These are phyloP conservation scores for Inga leiocalycina DNA, from an alignment of 306 rosid species.

Conservation along the genomic window DNA sequence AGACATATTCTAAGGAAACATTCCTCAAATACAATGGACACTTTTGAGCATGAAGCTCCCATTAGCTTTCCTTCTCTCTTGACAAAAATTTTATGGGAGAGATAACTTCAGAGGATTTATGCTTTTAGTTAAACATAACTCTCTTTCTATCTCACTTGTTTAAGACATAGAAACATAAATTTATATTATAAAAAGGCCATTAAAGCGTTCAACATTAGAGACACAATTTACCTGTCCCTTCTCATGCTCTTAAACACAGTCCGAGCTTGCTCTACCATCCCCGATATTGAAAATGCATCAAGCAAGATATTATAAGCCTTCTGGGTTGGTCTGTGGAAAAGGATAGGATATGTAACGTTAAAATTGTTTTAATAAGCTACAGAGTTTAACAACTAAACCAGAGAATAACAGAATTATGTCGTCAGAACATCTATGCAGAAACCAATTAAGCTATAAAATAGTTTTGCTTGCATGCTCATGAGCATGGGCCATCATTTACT, in stretches of 20 bases:
- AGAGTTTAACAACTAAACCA: constrained; percentile 9
- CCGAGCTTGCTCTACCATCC: constrained; percentile 94
- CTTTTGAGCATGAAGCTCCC: not conserved
- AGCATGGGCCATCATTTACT: too few species aligned
- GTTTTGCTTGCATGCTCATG: constrained; percentile 24
- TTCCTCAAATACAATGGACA: not conserved
- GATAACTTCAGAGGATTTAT: not conserved
- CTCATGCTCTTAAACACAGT: constrained; percentile 89
- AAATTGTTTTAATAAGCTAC: not conserved
- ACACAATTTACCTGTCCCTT: constrained; percentile 76
- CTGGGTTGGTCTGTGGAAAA: constrained; percentile 76
- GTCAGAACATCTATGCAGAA: not conserved
- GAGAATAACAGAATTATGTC: constrained; percentile 2
- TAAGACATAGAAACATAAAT: not conserved
- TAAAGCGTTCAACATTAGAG: not conserved
- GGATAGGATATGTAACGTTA: constrained; percentile 14
- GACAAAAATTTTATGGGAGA: not conserved
- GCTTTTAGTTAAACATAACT: not conserved
- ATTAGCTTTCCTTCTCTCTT: not conserved
- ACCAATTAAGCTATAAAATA: constrained; percentile 7
- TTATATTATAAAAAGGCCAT: constrained; percentile 1
- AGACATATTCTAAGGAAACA: not conserved
- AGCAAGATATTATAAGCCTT: constrained; percentile 93
- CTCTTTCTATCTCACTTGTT: too few species aligned
- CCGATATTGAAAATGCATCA: constrained; percentile 91